A percentile compares a stretch with the other conserved stretches of the same genome.
phyloP scores from a whole-genome alignment of 495 filamentous ascomycete species.

The Haplographium delicatum region DNA sequence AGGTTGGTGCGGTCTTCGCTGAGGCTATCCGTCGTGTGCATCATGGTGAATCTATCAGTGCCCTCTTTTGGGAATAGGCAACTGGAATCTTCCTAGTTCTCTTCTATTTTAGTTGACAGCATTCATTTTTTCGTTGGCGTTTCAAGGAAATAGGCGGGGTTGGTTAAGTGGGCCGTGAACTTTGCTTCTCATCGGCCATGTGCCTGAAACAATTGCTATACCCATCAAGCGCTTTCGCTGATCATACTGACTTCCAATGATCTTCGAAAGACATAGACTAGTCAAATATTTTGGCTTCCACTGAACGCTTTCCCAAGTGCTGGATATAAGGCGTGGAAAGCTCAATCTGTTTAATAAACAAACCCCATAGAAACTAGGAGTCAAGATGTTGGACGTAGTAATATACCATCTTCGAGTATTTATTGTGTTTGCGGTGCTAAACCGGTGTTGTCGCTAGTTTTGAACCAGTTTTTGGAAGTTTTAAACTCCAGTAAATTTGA shows the following conservation, averaged over 20 bases:
- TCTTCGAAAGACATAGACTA: slow-evolving; percentile 19
- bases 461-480: too few relatives aligned
- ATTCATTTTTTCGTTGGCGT: slow-evolving; percentile 21
- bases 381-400: too few relatives aligned
- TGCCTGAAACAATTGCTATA: slow-evolving; percentile 27
- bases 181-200: slow-evolving; percentile 8
- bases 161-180: slow-evolving; percentile 11
- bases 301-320: slow-evolving; percentile 30
- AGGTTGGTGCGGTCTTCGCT: slow-evolving; percentile 88
- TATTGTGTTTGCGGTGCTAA: too few relatives aligned
- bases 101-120: slow-evolving; percentile 7
- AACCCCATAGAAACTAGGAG: too few relatives aligned
- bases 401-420: too few relatives aligned
- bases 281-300: slow-evolving; percentile 14
- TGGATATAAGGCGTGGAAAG: slow-evolving; percentile 26
- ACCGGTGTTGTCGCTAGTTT: too few relatives aligned
- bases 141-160: slow-evolving; percentile 14
- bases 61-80: slow-evolving; percentile 94
- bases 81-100: neutral
- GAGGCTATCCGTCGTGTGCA: slow-evolving; percentile 97
- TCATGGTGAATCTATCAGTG: slow-evolving; percentile 96
- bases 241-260: slow-evolving; percentile 21
- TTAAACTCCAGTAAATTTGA: too few relatives aligned
- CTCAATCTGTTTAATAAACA: too few relatives aligned
- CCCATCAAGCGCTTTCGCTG: slow-evolving; percentile 19